Evolutionary conservation across 2,329 filamentous ascomycete genomes (phyloP).

Genomic region (Aspergillus jensenii): DNA sequence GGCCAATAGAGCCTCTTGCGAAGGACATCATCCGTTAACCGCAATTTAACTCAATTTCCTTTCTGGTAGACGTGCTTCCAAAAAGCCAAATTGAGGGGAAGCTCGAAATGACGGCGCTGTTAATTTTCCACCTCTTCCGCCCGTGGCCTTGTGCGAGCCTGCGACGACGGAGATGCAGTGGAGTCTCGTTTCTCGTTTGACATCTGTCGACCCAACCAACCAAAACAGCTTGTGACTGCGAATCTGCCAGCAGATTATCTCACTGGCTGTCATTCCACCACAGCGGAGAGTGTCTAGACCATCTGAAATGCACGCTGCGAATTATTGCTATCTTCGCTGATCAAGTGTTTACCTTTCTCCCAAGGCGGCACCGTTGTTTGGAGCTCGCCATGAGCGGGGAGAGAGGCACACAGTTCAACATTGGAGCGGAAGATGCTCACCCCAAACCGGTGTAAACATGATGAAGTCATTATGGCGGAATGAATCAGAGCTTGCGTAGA

Average conservation of each 20-base stretch:
- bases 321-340: conserved; percentile 7
- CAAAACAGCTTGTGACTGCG: conserved; percentile 12
- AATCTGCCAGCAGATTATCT: conserved; percentile 14
- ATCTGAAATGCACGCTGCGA: conserved; percentile 8
- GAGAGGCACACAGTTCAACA: background rate
- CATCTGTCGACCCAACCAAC: conserved; percentile 26
- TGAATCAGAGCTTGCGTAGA: conserved; percentile 4
- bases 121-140: conserved; percentile 13
- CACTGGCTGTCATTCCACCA: conserved; percentile 17
- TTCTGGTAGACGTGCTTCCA: conserved; percentile 14
- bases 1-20: background rate
- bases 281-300: conserved; percentile 17
- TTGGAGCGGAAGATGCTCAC: background rate
- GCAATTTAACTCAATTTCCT: conserved; percentile 10
- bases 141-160: conserved; percentile 17
- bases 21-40: background rate
- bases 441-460: background rate
- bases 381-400: background rate
- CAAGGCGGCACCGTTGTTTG: conserved; percentile 2
- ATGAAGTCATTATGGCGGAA: conserved; percentile 5
- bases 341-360: conserved; percentile 7
- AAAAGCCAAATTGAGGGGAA: conserved; percentile 1
- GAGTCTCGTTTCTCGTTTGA: conserved; percentile 19
- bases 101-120: conserved; percentile 1
- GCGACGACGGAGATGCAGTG: conserved; percentile 17